Base-by-base conservation (phyloP, 306 rosid genomes). In the apple (Malus domestica) region DNA sequence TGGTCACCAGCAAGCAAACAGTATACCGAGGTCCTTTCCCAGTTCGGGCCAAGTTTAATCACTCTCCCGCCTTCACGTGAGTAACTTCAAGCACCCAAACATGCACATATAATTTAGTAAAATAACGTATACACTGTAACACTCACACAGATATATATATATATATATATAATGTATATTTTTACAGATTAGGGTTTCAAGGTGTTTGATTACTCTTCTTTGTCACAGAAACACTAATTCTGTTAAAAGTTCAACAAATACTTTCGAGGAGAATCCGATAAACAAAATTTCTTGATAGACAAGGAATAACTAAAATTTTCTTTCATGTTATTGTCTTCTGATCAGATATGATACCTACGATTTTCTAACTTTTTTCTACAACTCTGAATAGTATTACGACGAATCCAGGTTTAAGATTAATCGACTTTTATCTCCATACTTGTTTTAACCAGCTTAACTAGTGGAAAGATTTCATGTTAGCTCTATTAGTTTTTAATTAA, bases 31-130 rank as follows among this genome's bases (percentile, higher is more conserved):
- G 32, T 23, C 78, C 78, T 46, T 0, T 7, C 8, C 74, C 78
- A 0, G 0, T 49, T 10, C 33, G 25, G 54, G 92, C 91, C 86
- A 90, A 95, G 80, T 95, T 90, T 68, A 81, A 83, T 25, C 16
- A 95, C 79, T 89, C 96, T n/a, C 96, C 97, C 3, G 93, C 98
- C 35, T 87, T 85, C 75, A 81, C 88, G 98, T 92, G 74, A 86
- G 96, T 81, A 13, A 25, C 33, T 30, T 57, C 55, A 49, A 49
- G 55, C 20, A 23, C 30, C 13, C 30, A 23, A 59, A 59, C 64
- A 59, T 22, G 64, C 64, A 59, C 63, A 59, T 59, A 22, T 10
- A n/a, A 22, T 16, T 55, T 8, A 55, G 60, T 55, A 55, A 20
- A 55, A 55, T 55, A 55, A 8, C 25, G 9, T 18, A 8, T 55